Base-by-base conservation (phyloP, 768 basidiomycete species). In the Leucocoprinus sp. region DNA sequence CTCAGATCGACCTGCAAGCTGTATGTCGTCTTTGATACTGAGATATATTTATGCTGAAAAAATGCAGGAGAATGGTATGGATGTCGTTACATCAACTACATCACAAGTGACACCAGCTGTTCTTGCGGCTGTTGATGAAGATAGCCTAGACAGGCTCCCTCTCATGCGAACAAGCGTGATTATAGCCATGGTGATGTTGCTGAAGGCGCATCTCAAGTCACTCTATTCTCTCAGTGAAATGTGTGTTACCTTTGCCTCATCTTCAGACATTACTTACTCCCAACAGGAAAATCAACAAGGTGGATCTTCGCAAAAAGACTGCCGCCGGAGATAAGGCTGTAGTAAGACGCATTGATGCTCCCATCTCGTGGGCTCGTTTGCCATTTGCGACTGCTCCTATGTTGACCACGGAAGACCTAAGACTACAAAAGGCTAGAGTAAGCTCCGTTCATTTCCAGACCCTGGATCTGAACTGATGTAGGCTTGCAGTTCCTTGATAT, bases 141-240 rank as follows among this genome's bases (percentile, higher is more conserved):
- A 28, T 23, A 41, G 18, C 27, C 49, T 48, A 8, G 55, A 64
- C 31, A 51, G 48, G 9, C 51, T 59, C 15, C 51, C 68, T 2
- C 46, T 79, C 4, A 71, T 83, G 67, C 69, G 82, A 52, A 80
- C 72, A 21, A 88, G 91, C 8, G 72, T 93, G 29, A 72, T 88
- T 40, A 72, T 92, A 17, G 79, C 81, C n/a, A 76, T 97, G 56
- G 78, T 90, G 38, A 83, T 97, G 73, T 67, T 93, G 23, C 72
- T 97, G 24, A 93, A 95, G 57, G 75, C 82, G 4, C 76, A 97
- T 62, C 70, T 99, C 47, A 93, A 97, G 59, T 61, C 62, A 1
- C 57, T 90, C 11, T 99, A 97, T 57, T 79, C 82, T 1, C 61
- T 98, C 29, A 84, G 89, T 1, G 93, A 98, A 68, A 93, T 96